Conservation (phyloP, 495 filamentous ascomycete species). For the Pseudoneurospora amorphoporcata region DNA sequence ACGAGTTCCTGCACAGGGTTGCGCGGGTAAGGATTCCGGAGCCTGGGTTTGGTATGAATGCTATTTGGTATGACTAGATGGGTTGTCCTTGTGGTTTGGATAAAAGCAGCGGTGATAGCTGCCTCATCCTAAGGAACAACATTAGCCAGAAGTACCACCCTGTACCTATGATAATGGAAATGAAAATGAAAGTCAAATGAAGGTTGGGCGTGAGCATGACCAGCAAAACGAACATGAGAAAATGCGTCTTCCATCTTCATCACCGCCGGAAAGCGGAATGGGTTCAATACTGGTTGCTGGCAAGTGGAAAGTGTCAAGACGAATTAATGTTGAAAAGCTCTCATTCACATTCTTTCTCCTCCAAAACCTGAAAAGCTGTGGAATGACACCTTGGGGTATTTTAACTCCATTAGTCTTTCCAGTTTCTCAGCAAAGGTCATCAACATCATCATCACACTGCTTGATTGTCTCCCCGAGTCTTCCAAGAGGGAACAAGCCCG, state of each 20-base stretch:
- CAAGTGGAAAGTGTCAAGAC: not conserved
- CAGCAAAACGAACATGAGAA: not conserved
- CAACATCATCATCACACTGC: no score
- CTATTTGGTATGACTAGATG: constrained; percentile 72
- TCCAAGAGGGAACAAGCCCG: no score
- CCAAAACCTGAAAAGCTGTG: no score
- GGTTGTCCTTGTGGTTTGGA: not conserved
- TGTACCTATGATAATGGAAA: not conserved
- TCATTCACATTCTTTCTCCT: no score
- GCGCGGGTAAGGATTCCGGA: constrained; percentile 65
- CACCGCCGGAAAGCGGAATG: not conserved
- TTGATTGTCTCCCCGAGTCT: no score
- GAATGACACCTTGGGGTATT: no score
- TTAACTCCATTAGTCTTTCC: no score
- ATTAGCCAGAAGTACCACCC: not conserved
- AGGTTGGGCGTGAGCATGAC: no score
- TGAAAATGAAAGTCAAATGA: not conserved
- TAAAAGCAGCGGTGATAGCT: not conserved
- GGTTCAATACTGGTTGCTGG: not conserved
- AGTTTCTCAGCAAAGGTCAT: no score
- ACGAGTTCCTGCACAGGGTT: constrained; percentile 66
- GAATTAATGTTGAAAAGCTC: no score
- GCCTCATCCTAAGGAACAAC: not conserved
- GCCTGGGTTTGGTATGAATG: constrained; percentile 82
- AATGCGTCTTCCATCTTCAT: not conserved